These are phyloP conservation scores for Malus hybrid DNA, from an alignment of 331 rosid species.

Conservation along the genomic window DNA sequence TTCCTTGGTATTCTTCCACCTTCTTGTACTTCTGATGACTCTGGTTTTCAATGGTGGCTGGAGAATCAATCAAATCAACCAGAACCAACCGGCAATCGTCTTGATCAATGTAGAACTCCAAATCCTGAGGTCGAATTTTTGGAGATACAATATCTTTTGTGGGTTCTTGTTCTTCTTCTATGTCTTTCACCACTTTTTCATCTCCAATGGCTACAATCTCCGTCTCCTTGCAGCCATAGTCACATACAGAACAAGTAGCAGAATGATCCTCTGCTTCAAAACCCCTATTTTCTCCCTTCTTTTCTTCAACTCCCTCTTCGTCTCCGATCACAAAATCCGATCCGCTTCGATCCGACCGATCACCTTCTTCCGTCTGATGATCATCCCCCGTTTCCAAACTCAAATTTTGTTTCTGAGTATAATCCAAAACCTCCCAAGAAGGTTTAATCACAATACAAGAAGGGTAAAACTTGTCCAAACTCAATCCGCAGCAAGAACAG, in stretches of 20 bases:
- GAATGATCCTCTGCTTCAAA: neutral
- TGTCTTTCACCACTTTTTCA: conserved; percentile 22
- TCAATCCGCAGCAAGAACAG: conserved; percentile 80
- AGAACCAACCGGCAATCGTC: conserved; percentile 79
- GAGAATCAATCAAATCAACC: conserved; percentile 47
- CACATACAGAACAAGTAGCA: conserved; percentile 55
- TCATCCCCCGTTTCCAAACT: conserved; percentile 28
- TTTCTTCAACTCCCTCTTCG: conserved; percentile 33
- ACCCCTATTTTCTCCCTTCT: conserved; percentile 9
- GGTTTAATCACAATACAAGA: conserved; percentile 72
- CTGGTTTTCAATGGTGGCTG: conserved; percentile 19
- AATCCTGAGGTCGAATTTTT: conserved; percentile 44
- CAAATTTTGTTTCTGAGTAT: conserved; percentile 40
- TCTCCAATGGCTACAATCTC: conserved; percentile 32
- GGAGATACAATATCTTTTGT: conserved; percentile 10
- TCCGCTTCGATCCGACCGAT: conserved; percentile 46
- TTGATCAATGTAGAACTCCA: conserved; percentile 74
- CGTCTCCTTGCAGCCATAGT: conserved; percentile 36
- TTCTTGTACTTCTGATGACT: conserved; percentile 21
- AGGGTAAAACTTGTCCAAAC: conserved; percentile 43
- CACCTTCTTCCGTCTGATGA: conserved; percentile 34
- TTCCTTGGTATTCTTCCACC: conserved; percentile 34
- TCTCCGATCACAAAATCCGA: conserved; percentile 38
- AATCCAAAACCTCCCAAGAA: conserved; percentile 54
- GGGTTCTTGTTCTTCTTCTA: conserved; percentile 26